phyloP scores from a whole-genome alignment of 1,284 basidiomycete genomes.

The Apiotrichum gracile region DNA sequence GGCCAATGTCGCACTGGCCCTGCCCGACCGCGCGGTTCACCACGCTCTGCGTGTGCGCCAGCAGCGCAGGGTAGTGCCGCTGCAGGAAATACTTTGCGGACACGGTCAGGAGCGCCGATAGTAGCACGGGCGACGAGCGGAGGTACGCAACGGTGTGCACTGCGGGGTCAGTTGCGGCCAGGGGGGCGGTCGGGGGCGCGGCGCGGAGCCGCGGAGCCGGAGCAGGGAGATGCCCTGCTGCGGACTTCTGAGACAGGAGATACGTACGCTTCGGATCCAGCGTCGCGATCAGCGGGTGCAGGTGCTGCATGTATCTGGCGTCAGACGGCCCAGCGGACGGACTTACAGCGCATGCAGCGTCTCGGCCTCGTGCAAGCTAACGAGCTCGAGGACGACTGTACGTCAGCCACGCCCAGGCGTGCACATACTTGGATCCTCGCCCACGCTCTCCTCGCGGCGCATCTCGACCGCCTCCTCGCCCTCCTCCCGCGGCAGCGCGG shows the following conservation, averaged over 20 bases:
- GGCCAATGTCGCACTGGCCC: conserved; percentile 7
- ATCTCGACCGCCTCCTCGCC: background rate
- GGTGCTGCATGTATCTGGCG: conserved; percentile 10
- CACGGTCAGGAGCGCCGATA: conserved; percentile 10
- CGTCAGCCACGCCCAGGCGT: background rate
- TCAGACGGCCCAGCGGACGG: no score
- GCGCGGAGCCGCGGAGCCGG: no score
- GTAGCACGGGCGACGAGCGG: conserved; percentile 6
- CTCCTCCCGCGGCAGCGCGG: background rate
- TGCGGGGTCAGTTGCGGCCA: background rate
- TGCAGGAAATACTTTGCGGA: conserved; percentile 11
- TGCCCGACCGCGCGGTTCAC: conserved; percentile 5
- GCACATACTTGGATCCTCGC: conserved; percentile 10
- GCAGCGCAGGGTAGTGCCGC: background rate
- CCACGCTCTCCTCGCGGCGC: background rate
- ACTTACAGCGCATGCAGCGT: background rate
- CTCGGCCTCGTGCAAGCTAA: conserved; percentile 13
- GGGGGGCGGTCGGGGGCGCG: no score
- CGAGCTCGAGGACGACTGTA: background rate
- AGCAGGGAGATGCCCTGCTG: no score
- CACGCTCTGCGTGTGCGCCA: conserved; percentile 7
- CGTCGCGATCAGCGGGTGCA: conserved; percentile 16
- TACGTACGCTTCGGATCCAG: conserved; percentile 19
- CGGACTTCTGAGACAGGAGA: background rate
- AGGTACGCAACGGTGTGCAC: conserved; percentile 14